phyloP scores from a whole-genome alignment of 2,329 filamentous ascomycete genomes.

The Claviceps pazoutovae region DNA sequence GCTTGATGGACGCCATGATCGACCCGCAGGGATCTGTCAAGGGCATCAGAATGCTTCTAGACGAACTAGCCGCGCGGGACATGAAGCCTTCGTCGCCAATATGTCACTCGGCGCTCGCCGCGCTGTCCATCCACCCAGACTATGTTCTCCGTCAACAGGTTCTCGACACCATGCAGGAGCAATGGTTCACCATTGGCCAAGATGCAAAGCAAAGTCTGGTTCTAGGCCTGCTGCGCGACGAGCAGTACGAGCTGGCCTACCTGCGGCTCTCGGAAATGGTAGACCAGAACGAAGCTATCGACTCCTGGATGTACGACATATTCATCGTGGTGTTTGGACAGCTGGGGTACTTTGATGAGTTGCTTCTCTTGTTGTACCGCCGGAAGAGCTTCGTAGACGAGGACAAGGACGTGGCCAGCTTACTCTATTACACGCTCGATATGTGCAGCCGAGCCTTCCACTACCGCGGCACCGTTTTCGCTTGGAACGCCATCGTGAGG shows the following conservation, averaged over 20 bases:
- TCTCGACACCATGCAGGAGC: constrained; percentile 56
- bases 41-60: constrained; percentile 47
- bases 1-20: constrained; percentile 59
- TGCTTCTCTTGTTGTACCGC: constrained; percentile 51
- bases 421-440: constrained; percentile 66
- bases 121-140: constrained; percentile 72
- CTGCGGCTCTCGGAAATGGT: constrained; percentile 55
- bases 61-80: constrained; percentile 52
- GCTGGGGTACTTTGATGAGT: constrained; percentile 62
- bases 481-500: constrained; percentile 56
- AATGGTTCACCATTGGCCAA: constrained; percentile 43
- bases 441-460: constrained; percentile 51
- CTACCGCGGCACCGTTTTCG: constrained; percentile 48
- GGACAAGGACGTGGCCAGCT: constrained; percentile 26
- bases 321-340: constrained; percentile 62
- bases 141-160: constrained; percentile 61
- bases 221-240: constrained; percentile 64
- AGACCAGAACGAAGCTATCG: constrained; percentile 37
- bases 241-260: constrained; percentile 70
- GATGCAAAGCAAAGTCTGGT: constrained; percentile 54
- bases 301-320: constrained; percentile 65
- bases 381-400: constrained; percentile 27
- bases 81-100: constrained; percentile 51
- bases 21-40: constrained; percentile 53
- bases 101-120: constrained; percentile 59